Base-by-base conservation (phyloP, 2,329 filamentous ascomycete species). In the Aspergillus fijiensis region DNA sequence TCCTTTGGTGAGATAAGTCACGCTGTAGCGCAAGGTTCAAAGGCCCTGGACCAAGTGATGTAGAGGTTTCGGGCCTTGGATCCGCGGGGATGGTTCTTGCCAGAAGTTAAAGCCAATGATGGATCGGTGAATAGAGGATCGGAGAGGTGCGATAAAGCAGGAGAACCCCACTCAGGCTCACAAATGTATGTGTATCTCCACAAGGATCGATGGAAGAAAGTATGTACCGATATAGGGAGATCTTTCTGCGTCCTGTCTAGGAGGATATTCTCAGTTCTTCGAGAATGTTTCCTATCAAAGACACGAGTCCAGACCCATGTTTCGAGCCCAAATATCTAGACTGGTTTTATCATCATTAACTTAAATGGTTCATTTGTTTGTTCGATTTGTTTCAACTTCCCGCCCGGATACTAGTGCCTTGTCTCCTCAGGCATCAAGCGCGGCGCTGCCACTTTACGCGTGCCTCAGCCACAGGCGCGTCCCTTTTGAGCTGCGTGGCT, bases 401-500 rank as follows among this genome's bases (percentile, higher is more conserved):
- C 7, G 45, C 54, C 57, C 59, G 54, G 50, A 48, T 47, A 27
- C 49, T 27, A 47, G 12, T 57, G 62, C 61, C 64, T 67, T 60
- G 23, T 51, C 58, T 67, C 67, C 68, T 72, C 47, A 70, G 68
- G 66, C 66, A 63, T n/a, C 14, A 47, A 60, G 59, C 65, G 63
- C 68, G 69, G 56, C 60, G 51, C 63, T 51, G 59, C 70, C 72
- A 75, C 72, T 75, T 75, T 70, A 75, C 72, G 72, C 72, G 73
- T 69, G 62, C 49, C 55, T 58, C 59, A 66, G 67, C 66, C 68
- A 67, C 63, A 63, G 59, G 66, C 65, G 64, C 65, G 67, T 64
- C 62, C 47, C 60, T 63, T 63, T 65, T 60, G 49, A 52, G 25
- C 42, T 58, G 49, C 33, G 54, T 54, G 60, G 56, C 63, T 69